Base-by-base conservation (phyloP, 192 early-diverging fungal species). In the Paraglomus brasilianum region DNA sequence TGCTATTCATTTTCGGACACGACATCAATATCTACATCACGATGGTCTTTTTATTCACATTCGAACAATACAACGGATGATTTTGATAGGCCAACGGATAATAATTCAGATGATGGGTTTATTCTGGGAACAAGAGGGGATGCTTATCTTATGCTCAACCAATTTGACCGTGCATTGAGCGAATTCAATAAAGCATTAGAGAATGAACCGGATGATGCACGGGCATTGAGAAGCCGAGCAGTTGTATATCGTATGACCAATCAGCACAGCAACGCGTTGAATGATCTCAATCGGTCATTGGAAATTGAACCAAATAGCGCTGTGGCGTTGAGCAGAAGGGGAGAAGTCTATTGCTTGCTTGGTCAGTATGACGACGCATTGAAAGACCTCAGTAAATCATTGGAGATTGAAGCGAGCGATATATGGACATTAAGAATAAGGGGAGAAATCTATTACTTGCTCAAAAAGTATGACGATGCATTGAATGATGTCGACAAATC, bases 401-500 rank as follows among this genome's bases (percentile, higher is more conserved):
- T 67, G 15, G 40, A 42, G 19, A 15, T 40, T 3, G 17, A 67
- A 42, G 36, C 66, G 30, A 21, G 11, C 30, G 55, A 67, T 67
- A 2, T 14, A 53, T 67, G 51, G 48, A 51, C 66, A 14, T 53
- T 67, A 43, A 13, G 24, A 8, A 45, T 45, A 30, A 48, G 66
- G 8, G 50, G 66, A 5, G 51, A 67, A 42, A 51, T 53, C 19
- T 67, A 45, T 8, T 41, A 30, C 8, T 4, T n/a, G 55, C 46
- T 67, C 22, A 30, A 38, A 30, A 14, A 22, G n/a, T 44, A 42
- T 42, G 49, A 67, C n/a, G n/a, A 52, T 13, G 66, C 66, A 1
- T 46, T 57, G 13, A 30, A 21, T 47, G 67, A 69, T 69, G 22
- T 69, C 9, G 53, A 69, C 9, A 17, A 69, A 57, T 52, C 55